Base-by-base conservation (phyloP, 352 stramenopile species). In the Aphanomyces euteiches region DNA sequence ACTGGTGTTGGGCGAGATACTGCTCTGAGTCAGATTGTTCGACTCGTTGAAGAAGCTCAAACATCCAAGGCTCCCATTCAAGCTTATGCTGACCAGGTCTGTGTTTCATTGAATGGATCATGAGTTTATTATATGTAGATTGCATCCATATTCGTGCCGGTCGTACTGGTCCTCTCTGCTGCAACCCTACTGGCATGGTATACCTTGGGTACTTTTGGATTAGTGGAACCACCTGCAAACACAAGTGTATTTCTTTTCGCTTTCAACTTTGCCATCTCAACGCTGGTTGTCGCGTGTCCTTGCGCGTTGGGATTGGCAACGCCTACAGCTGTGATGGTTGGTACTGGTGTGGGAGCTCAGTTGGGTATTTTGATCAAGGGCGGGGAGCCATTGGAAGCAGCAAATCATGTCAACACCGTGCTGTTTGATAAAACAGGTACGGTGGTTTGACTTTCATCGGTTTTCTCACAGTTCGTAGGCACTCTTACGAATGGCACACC, bases 361-460 rank as follows among this genome's bases (percentile, higher is more conserved):
- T 84, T 98, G 71, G 98, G 98, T 37, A 93, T 99, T 54, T 80
- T 99, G 21, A 99, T 99, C 81, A 99, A 99, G 78, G 97, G 97
- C 28, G 98, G 96, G 4, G 89, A 96, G 65, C 87, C 93, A 12
- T 79, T 98, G 7, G 90, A 98, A 66, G 80, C 84, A n/a, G 89
- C 90, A 10, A 87, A 97, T 73, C 95, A 93, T 64, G 84, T 99
- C 47, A 90, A 96, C 66, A 93, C 90, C 43, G 94, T 99, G 63
- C 75, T 99, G 28, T 99, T 99, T 76, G 98, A 99, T 82, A 99
- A 99, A 83, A 99, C 98, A 0, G 54, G 43, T 50, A 12, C 2
- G 43, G 10, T n/a, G 10, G 10, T 12, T n/a, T 50, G 10, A n/a
- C 43, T 1, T n/a, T 50, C 17, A 12, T 50, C 10, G 43, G 1